Base-by-base conservation (phyloP, 1,284 basidiomycete genomes). In the Rhodotorula sp. region DNA sequence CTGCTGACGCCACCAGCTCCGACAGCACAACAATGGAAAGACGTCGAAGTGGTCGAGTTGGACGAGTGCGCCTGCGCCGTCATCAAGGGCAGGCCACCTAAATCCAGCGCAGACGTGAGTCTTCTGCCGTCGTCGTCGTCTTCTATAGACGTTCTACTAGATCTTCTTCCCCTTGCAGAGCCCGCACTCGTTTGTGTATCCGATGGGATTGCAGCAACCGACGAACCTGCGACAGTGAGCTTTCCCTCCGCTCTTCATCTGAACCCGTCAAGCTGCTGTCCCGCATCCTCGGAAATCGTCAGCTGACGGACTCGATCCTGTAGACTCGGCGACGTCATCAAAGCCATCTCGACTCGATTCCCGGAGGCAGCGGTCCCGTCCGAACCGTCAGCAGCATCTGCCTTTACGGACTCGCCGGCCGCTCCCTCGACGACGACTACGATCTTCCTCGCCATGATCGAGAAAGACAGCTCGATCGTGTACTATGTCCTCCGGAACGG, bases 401-500 rank as follows among this genome's bases (percentile, higher is more conserved):
- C 18, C 38, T 12, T 14, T 8, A 28, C 19, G 43, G 38, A 43
- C 54, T 26, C 54, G 31, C 52, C 48, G 19, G 23, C 34, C 43
- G 23, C 43, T 10, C 47, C 45, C 49, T 43, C 14, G n/a, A 61
- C 26, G 18, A 23, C n/a, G 18, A 62, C 64, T 3, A 69, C 65
- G 2, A 59, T 72, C 43, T 74, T 75, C 63, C 67, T 74, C 60
- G 64, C 69, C 21, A 77, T 78, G 45, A 70, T 75, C 21, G 73
- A 74, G 56, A 76, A 67, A 58, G 77, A 78, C 69, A 59, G 61
- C 7, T 75, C 72, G 45, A 72, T 77, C 28, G 77, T 78, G 2
- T 78, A 78, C 65, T 78, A 78, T 63, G 76, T 76, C 21, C 62
- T 78, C 18, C 63, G 59, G 45, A 31, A 69, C 16, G 77, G 77